Base-by-base conservation (phyloP, 345 rosid genomes). In the Gossypium arboreum region DNA sequence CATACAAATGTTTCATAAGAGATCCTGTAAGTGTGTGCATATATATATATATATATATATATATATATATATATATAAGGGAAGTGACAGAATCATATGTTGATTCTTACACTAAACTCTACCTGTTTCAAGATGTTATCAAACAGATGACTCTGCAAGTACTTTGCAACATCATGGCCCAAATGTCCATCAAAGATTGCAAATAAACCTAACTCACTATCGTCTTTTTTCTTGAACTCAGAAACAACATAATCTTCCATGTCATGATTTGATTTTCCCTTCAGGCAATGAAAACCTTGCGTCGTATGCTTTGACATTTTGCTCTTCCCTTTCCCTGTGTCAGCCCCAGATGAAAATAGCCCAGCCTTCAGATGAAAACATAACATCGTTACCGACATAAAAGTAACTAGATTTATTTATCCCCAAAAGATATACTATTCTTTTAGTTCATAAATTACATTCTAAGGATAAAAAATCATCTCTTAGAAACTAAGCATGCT, bases 171-270 rank as follows among this genome's bases (percentile, higher is more conserved):
- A 78, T 84, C 94, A 69, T 91, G 92, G 7, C 98, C 98, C 81
- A 85, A 60, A 81, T 93, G 98, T 63, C 98, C 98, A 73, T 93
- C 98, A 47, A 86, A 93, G 80, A 93, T 89, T 1, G 94, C 98
- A 78, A 93, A 93, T 63, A 93, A 79, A 47, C 98, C 98, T 75
- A 93, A 71, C 74, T 93, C 95, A 9, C 80, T 78, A 0, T 82
- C 84, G 5, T 85, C 54, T 4, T 83, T 83, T 75, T 81, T 83
- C 86, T 75, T 88, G 77, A 91, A 86, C 4, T 86, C 85, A 0
- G 94, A 87, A 18, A 93, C 94, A 25, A 25, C 64, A 60, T 60
- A 60, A 27, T 60, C 64, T 13, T 60, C 64, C 64, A 60, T 60
- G 41, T 25, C 64, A 60, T 60, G 64, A 57, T 57, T 57, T 22